These are phyloP conservation scores for Pseudoturritis turrita DNA, from an alignment of 345 rosid species.

Conservation along the genomic window DNA sequence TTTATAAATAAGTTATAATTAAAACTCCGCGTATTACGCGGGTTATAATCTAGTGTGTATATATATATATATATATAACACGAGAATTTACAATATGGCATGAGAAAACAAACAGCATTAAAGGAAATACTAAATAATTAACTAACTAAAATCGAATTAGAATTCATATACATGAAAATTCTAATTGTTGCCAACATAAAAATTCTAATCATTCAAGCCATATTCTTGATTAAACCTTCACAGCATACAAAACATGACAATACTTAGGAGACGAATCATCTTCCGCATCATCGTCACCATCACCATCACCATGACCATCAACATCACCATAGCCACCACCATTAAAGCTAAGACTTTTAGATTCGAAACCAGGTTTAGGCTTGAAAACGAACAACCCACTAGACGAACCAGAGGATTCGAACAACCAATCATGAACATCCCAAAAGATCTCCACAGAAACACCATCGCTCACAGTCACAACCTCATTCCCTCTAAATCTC, in stretches of 20 bases:
- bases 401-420: slow-evolving; percentile 35
- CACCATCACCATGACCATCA: neutral
- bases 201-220: neutral
- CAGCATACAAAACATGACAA: slow-evolving; percentile 63
- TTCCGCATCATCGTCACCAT: neutral
- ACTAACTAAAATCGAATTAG: neutral
- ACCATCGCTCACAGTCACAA: slow-evolving; percentile 39
- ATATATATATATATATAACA: too few species aligned
- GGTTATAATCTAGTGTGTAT: too few species aligned
- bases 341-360: slow-evolving; percentile 17
- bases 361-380: slow-evolving; percentile 21
- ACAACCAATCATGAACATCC: slow-evolving; percentile 83
- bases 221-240: slow-evolving; percentile 32
- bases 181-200: neutral
- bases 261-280: slow-evolving; percentile 32
- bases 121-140: neutral
- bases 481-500: slow-evolving; percentile 79
- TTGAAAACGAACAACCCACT: slow-evolving; percentile 58
- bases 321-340: neutral
- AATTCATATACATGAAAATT: neutral
- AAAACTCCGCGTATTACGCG: too few species aligned
- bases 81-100: neutral
- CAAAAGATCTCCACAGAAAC: slow-evolving; percentile 47
- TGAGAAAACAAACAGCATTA: neutral
- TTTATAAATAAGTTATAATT: too few species aligned